Conservation (phyloP, 345 rosid species). For the Geranium brycei region DNA sequence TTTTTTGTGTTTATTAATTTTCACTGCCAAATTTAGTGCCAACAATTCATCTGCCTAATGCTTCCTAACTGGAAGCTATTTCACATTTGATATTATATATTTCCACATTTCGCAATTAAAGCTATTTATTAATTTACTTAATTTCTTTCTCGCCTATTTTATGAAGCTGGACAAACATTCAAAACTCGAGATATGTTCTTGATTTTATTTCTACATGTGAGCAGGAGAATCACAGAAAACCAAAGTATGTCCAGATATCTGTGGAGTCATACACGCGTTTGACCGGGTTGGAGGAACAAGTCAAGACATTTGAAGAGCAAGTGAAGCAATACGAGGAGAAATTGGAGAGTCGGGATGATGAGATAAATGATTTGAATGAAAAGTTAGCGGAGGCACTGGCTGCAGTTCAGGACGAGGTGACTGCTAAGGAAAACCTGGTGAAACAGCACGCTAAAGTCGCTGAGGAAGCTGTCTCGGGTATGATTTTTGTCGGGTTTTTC, state of each 20-base stretch:
- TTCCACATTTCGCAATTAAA: no score
- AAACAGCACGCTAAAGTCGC: conserved; percentile 98
- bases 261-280: conserved; percentile 67
- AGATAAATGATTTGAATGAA: conserved; percentile 61
- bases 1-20: no score
- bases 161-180: no score
- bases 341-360: conserved; percentile 46
- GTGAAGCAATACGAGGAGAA: conserved; percentile 46
- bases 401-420: conserved; percentile 60
- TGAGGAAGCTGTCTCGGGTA: conserved; percentile 98
- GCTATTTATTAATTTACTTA: no score
- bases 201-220: conserved; percentile 6
- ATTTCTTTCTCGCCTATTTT: no score
- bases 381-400: conserved; percentile 57
- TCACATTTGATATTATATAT: no score
- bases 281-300: conserved; percentile 62
- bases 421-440: conserved; percentile 62
- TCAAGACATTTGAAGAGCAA: conserved; percentile 43
- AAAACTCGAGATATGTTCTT: background rate
- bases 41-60: no score
- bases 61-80: no score
- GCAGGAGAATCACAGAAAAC: conserved; percentile 65
- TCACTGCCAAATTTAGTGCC: no score
- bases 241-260: conserved; percentile 72
- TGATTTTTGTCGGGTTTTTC: background rate